Conservation (phyloP, 2,329 filamentous ascomycete species). For the Coniosporium tulheliwenetii region DNA sequence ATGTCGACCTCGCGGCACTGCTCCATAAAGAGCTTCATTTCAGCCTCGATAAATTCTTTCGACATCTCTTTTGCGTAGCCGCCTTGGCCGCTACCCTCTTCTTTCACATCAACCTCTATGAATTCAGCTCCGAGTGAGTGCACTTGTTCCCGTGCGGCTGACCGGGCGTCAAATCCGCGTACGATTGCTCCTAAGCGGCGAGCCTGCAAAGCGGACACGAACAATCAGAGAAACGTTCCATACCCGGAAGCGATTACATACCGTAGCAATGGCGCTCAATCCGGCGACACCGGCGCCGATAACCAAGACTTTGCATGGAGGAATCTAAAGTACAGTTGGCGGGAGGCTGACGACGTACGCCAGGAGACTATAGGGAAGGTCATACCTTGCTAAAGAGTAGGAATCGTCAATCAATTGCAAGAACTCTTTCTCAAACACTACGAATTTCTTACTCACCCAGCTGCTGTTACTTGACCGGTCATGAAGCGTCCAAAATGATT, state of each 20-base stretch:
- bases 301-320: conserved; percentile 71
- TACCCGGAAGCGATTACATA: conserved; percentile 12
- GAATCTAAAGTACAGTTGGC: too few relatives aligned
- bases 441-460: conserved; percentile 36
- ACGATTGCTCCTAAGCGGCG: conserved; percentile 54
- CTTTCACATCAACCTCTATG: conserved; percentile 69
- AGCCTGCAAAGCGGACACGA: too few relatives aligned
- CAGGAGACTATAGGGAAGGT: too few relatives aligned
- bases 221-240: too few relatives aligned
- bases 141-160: conserved; percentile 78
- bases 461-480: conserved; percentile 79
- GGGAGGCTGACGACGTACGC: too few relatives aligned
- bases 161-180: conserved; percentile 77
- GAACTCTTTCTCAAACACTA: neutral
- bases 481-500: conserved; percentile 81
- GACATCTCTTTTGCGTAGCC: conserved; percentile 93
- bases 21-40: conserved; percentile 84
- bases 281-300: conserved; percentile 85
- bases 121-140: conserved; percentile 84
- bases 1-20: conserved; percentile 83
- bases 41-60: conserved; percentile 80
- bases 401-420: conserved; percentile 23
- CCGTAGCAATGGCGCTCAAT: conserved; percentile 71
- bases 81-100: conserved; percentile 70
- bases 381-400: too few relatives aligned